Base-by-base conservation (phyloP, 2,329 filamentous ascomycete genomes). In the Fusarium subglutinans region DNA sequence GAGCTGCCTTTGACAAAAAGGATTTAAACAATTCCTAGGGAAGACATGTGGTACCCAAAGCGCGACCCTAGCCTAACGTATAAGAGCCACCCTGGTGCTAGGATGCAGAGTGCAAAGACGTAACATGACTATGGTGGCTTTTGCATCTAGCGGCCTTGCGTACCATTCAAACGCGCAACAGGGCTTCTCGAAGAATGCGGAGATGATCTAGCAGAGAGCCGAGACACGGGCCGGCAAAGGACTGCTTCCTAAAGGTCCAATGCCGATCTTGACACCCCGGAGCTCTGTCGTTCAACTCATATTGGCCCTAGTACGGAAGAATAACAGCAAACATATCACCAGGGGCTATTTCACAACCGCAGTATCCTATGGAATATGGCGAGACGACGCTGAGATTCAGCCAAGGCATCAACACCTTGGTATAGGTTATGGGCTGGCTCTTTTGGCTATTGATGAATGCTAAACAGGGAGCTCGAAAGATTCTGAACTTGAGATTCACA, bases 31-130 rank as follows among this genome's bases (percentile, higher is more conserved):
- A 72, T 55, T 66, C 53, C 74, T 74, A 71, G 69, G 70, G 70
- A 59, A 78, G 76, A 77, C 79, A 79, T 78, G 79, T 80, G 80
- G 79, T 75, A 79, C 78, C 73, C 47, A 61, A 70, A 75, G 78
- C 71, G 75, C 77, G 79, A 78, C 79, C 80, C 79, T 73, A 81
- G 78, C 76, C 77, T 74, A 74, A 77, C 71, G 73, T 76, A 63
- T 70, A 71, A 75, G 72, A 76, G 66, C 78, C 77, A 79, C 80
- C 76, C 77, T 70, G 67, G 73, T 69, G 73, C 73, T 73, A 62
- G 75, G 76, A 79, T 74, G 63, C 63, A 72, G 68, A 71, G 62
- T 63, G 67, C 73, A 66, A 73, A 78, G 72, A 70, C 73, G 74
- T 77, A 75, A 75, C 64, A 63, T 67, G 70, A 63, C 69, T 70